Percentiles rank a stretch among this genome's conserved stretches.
These are phyloP conservation scores for Akanthomyces lecanii DNA, from an alignment of 2,329 filamentous ascomycete species.

Conservation along the genomic window DNA sequence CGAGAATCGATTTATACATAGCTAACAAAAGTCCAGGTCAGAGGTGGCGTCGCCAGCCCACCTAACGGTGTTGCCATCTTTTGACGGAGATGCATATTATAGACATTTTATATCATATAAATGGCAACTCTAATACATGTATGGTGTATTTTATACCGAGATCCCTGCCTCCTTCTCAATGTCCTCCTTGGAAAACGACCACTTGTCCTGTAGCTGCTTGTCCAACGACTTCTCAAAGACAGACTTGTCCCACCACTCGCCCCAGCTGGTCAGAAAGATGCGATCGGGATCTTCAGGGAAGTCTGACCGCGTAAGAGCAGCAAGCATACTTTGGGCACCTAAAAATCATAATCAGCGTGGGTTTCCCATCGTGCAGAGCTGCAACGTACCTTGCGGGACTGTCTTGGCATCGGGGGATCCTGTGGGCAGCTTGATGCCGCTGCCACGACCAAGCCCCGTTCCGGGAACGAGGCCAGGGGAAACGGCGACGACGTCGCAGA, in stretches of 20 bases:
- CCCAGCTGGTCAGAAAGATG: slow-evolving; percentile 53
- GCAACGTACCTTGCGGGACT: slow-evolving; percentile 39
- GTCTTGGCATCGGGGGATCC: slow-evolving; percentile 45
- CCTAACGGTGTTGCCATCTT: slow-evolving; percentile 37
- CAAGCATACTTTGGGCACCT: slow-evolving; percentile 44
- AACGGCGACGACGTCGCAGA: slow-evolving; percentile 46
- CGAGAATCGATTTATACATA: not conserved
- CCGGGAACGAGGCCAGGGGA: slow-evolving; percentile 49
- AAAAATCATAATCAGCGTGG: not conserved
- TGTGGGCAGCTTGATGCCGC: slow-evolving; percentile 26
- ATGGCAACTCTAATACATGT: not conserved
- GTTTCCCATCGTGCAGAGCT: no score
- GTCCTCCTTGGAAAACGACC: slow-evolving; percentile 43
- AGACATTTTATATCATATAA: no score
- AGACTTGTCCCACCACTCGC: slow-evolving; percentile 50
- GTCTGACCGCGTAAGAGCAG: slow-evolving; percentile 41
- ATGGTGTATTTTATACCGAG: not conserved
- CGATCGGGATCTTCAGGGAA: slow-evolving; percentile 47
- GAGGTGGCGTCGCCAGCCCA: slow-evolving; percentile 35
- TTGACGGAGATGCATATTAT: slow-evolving; percentile 19
- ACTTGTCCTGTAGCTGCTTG: slow-evolving; percentile 47
- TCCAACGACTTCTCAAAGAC: slow-evolving; percentile 40
- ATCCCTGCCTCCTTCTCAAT: slow-evolving; percentile 42
- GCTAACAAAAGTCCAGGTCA: slow-evolving; percentile 23
- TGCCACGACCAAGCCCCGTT: slow-evolving; percentile 39